Percentiles rank a stretch among this genome's conserved stretches.
phyloP scores from a whole-genome alignment of 805 yeast species.

The Saccharomyces paradoxus region DNA sequence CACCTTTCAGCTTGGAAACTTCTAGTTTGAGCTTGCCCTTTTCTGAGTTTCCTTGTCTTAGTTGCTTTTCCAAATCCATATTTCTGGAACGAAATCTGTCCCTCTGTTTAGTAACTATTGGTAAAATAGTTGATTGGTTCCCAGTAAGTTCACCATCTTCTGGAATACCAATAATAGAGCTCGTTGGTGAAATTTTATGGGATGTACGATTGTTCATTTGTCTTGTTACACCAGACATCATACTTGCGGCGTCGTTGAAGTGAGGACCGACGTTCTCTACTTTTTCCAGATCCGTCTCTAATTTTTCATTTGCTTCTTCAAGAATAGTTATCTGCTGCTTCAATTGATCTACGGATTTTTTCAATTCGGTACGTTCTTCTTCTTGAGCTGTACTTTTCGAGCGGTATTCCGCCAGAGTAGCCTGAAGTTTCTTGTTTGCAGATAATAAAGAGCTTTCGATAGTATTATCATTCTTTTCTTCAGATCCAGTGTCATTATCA shows the following conservation, averaged over 20 bases:
- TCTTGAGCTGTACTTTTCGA: constrained; percentile 45
- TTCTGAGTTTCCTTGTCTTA: constrained; percentile 47
- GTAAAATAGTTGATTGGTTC: constrained; percentile 49
- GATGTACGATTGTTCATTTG: constrained; percentile 29
- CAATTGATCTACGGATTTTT: constrained; percentile 30
- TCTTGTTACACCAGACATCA: constrained; percentile 52
- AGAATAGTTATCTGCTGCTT: constrained; percentile 36
- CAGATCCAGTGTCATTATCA: constrained; percentile 26
- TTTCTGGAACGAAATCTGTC: constrained; percentile 84
- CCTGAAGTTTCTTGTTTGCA: constrained; percentile 65
- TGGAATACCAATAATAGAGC: constrained; percentile 41
- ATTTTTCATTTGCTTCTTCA: constrained; percentile 43
- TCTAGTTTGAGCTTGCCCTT: constrained; percentile 59
- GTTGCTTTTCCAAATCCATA: constrained; percentile 75
- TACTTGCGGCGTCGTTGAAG: constrained; percentile 47
- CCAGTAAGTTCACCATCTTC: constrained; percentile 29
- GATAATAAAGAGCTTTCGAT: constrained; percentile 56
- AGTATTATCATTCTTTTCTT: constrained; percentile 21
- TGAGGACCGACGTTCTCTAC: constrained; percentile 39
- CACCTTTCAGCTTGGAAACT: constrained; percentile 53
- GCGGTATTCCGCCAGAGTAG: constrained; percentile 60
- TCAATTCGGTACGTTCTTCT: constrained; percentile 36
- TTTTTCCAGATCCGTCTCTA: constrained; percentile 67
- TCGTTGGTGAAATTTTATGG: constrained; percentile 41
- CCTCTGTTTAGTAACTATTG: constrained; percentile 88